A percentile compares a stretch with the other conserved stretches of the same genome.
Evolutionary conservation across 257 asterid genomes (phyloP).

Genomic region (Perilla frutescens): DNA sequence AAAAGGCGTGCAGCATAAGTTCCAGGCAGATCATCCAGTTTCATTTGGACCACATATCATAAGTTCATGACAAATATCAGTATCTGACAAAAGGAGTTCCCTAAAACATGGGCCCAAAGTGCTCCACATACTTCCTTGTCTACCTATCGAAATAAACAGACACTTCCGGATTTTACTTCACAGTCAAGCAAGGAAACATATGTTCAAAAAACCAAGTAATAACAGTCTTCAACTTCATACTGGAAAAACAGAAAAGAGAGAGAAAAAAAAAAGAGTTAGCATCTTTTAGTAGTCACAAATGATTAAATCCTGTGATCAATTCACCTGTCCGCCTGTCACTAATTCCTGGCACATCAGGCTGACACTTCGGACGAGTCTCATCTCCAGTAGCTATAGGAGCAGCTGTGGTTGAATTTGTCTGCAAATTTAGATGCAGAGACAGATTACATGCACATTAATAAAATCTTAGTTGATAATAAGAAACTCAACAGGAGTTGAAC

Average conservation of each 20-base stretch:
- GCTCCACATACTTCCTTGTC: background rate
- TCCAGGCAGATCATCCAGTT: background rate
- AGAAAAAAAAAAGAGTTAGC: background rate
- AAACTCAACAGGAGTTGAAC: slow-evolving; percentile 29
- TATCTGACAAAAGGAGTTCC: slow-evolving; percentile 6
- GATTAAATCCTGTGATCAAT: slow-evolving; percentile 28
- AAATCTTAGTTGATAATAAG: slow-evolving; percentile 37
- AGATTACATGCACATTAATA: slow-evolving; percentile 31
- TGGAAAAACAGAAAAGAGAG: background rate
- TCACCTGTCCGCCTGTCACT: slow-evolving; percentile 68
- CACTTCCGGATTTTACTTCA: background rate
- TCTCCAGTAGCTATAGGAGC: slow-evolving; percentile 49
- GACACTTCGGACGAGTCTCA: slow-evolving; percentile 50
- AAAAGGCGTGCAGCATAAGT: slow-evolving; percentile 10
- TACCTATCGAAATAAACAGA: slow-evolving; percentile 1
- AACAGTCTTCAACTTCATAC: slow-evolving; percentile 23
- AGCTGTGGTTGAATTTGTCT: slow-evolving; percentile 52
- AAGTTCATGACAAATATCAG: background rate
- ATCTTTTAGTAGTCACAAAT: slow-evolving; percentile 11
- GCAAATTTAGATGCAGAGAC: slow-evolving; percentile 39
- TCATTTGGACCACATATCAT: slow-evolving; percentile 1
- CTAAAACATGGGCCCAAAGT: background rate
- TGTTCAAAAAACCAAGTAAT: slow-evolving; percentile 14
- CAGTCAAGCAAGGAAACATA: background rate
- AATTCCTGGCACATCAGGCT: slow-evolving; percentile 60